phyloP scores from a whole-genome alignment of 2,329 filamentous ascomycete species.

The Colletotrichum chlorophyti region DNA sequence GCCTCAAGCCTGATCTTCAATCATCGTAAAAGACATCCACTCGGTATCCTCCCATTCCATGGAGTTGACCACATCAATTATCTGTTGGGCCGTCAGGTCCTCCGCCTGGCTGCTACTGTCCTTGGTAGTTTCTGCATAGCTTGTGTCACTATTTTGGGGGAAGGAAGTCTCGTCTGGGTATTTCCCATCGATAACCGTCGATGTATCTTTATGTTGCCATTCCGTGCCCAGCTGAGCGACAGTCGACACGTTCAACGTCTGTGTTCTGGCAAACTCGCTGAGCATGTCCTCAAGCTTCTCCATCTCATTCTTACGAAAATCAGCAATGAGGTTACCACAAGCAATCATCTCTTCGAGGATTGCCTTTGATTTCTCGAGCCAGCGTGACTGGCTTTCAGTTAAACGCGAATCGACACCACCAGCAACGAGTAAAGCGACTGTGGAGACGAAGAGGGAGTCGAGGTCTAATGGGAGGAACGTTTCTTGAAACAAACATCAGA shows the following conservation, averaged over 20 bases:
- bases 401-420: slow-evolving; percentile 42
- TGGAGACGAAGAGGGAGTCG: slow-evolving; percentile 51
- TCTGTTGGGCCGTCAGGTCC: slow-evolving; percentile 18
- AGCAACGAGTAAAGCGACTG: slow-evolving; percentile 47
- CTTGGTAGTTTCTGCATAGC: not conserved
- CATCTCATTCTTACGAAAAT: slow-evolving; percentile 51
- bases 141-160: not conserved
- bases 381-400: slow-evolving; percentile 42
- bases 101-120: slow-evolving; percentile 22
- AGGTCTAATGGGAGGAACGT: slow-evolving; percentile 53
- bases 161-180: not conserved
- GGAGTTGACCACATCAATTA: slow-evolving; percentile 22
- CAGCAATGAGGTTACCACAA: slow-evolving; percentile 53
- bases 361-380: slow-evolving; percentile 48
- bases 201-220: not conserved
- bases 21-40: slow-evolving; percentile 20
- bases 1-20: slow-evolving; percentile 1
- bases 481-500: slow-evolving; percentile 35
- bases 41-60: slow-evolving; percentile 24
- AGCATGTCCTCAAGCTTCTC: slow-evolving; percentile 51
- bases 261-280: not conserved
- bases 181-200: not conserved
- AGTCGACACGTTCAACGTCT: not conserved
- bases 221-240: not conserved
- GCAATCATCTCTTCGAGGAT: slow-evolving; percentile 55